Conservation (phyloP, 257 asterid genomes). For the Petrea volubilis region DNA sequence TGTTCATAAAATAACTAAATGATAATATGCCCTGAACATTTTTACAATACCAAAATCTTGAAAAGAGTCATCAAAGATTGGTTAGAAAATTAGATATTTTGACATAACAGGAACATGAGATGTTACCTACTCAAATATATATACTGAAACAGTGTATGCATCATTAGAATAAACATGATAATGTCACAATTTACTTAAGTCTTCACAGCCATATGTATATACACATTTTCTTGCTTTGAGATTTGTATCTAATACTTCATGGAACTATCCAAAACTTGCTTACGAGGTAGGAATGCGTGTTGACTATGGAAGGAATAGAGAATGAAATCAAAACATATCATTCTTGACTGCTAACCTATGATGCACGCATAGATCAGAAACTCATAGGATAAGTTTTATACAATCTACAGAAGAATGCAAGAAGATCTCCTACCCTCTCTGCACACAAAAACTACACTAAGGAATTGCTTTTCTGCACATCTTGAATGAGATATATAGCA, state of each 20-base stretch:
- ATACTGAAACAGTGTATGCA: too few relatives aligned
- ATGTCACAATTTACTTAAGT: too few relatives aligned
- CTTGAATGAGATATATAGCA: background rate
- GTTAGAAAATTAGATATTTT: too few relatives aligned
- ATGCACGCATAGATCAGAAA: background rate
- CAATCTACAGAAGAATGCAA: conserved; percentile 13
- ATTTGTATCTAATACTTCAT: background rate
- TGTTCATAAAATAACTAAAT: background rate
- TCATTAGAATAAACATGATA: too few relatives aligned
- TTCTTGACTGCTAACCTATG: background rate
- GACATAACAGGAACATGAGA: too few relatives aligned
- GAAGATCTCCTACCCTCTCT: conserved; percentile 24
- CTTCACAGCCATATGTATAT: background rate
- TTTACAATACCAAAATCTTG: background rate
- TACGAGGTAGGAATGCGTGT: background rate
- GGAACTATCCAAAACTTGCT: background rate
- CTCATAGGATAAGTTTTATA: background rate
- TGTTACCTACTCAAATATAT: too few relatives aligned
- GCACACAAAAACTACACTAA: conserved; percentile 19
- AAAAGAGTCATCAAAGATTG: background rate
- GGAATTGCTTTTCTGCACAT: background rate
- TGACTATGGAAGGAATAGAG: background rate
- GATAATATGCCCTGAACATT: background rate
- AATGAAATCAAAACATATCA: background rate
- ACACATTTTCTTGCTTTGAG: background rate